These are phyloP conservation scores for Rhizodiscina lignyota DNA, from an alignment of 495 filamentous ascomycete genomes.

Conservation along the genomic window DNA sequence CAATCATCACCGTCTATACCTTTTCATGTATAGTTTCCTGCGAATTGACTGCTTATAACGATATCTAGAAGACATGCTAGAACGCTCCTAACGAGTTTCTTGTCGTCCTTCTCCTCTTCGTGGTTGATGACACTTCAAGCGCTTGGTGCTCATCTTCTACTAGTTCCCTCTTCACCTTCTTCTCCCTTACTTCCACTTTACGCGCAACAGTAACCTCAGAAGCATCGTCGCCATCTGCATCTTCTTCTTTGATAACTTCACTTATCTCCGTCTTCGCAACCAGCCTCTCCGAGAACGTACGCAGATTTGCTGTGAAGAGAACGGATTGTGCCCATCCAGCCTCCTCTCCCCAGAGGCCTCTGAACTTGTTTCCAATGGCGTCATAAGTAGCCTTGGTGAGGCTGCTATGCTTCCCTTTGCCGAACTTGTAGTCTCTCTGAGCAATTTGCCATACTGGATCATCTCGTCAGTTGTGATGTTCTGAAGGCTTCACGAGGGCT, in stretches of 20 bases:
- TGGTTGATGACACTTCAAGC: constrained; percentile 12
- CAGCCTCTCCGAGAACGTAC: constrained; percentile 57
- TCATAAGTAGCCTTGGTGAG: constrained; percentile 79
- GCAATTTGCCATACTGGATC: constrained; percentile 93
- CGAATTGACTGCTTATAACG: too few species aligned
- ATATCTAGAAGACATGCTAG: too few species aligned
- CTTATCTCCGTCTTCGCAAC: constrained; percentile 34
- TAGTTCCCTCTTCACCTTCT: constrained; percentile 18
- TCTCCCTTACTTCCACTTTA: constrained; percentile 11
- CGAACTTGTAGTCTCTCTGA: constrained; percentile 85
- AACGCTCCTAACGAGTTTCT: constrained; percentile 1
- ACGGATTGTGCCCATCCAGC: constrained; percentile 97
- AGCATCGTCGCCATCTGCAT: too few species aligned
- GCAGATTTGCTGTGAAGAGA: constrained; percentile 86
- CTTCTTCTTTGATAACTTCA: constrained; percentile 18
- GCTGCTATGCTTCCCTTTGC: constrained; percentile 67
- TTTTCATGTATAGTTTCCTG: too few species aligned
- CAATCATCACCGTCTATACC: too few species aligned
- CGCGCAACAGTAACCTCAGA: constrained; percentile 7
- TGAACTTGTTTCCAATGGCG: constrained; percentile 78
- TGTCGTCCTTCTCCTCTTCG: constrained; percentile 7
- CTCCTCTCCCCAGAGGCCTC: constrained; percentile 79
- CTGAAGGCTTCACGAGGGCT: constrained; percentile 8
- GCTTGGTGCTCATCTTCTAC: constrained; percentile 17
- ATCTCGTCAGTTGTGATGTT: neutral